Evolutionary conservation across 2,329 filamentous ascomycete genomes (phyloP), one percentile per base, ranked within the genome.

Genomic region (Fusarium citri): DNA sequence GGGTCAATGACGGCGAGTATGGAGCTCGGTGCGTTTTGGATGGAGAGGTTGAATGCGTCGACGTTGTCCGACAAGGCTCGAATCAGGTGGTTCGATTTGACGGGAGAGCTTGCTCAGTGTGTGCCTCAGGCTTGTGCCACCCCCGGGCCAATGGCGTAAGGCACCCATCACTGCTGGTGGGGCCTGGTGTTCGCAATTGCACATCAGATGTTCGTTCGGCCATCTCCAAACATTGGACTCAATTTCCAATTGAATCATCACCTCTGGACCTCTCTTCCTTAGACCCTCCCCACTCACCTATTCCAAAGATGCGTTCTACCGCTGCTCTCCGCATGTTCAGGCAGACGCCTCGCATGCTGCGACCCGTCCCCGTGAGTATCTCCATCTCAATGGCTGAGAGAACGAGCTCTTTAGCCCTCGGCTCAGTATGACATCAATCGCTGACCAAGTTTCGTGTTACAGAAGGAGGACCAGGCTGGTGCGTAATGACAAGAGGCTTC

Each of bases 391-490:
- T 69, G 56, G 68, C 51, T 50, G 66, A 43, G 71, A 66, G 64
- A 71, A 70, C 59, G 66, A 66, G 53, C 50, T 72, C 55, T 72
- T 71, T 57, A 69, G 55, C 25, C 45, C 62, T 67, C 62, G 63
- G 37, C 62, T 67, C 62, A 63, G 51, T 59, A 70, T 72, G 69
- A 67, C 66, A 70, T 72, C 69, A 70, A 71, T 57, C 59, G 67
- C 73, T 75, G 71, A 75, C 73, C 58, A 49, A 31, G 57, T 59
- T 68, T 72, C 41, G 30, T 66, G 45, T 51, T 78, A 76, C 75
- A 91, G 89, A 88, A 88, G 76, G 89, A 91, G 82, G 88, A 90
- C 78, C 89, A 91, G 80, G 85, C 85, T 76, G 89, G 89, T 91
- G 89, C 72, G 89, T 88, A 73, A 76, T 25, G 31, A 60, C 48